Percentiles rank a stretch among this genome's conserved stretches.
Evolutionary conservation across 1,139 yeast genomes (phyloP).

Genomic region (Suhomyces wounanorum): DNA sequence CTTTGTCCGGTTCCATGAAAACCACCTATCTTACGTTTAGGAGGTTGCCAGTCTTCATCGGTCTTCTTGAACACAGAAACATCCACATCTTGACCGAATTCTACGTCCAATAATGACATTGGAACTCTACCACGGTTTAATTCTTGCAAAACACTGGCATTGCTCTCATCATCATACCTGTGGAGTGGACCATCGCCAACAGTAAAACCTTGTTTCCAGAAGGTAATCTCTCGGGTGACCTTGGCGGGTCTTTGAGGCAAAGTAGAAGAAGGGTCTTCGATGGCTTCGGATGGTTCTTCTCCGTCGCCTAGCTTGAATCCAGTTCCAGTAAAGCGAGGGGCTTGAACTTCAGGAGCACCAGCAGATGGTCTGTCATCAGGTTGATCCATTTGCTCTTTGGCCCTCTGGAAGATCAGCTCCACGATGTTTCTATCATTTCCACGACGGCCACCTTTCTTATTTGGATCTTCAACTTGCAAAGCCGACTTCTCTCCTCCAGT

Average conservation of each 20-base stretch:
- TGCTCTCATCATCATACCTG: constrained; percentile 89
- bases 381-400: constrained; percentile 44
- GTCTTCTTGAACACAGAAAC: constrained; percentile 79
- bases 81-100: constrained; percentile 93
- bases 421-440: constrained; percentile 41
- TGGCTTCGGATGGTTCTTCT: constrained; percentile 43
- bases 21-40: constrained; percentile 68
- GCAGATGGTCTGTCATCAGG: constrained; percentile 50
- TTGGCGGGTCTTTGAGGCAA: constrained; percentile 42
- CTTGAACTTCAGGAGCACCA: constrained; percentile 16
- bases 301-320: constrained; percentile 83
- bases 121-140: constrained; percentile 94
- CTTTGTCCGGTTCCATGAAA: constrained; percentile 85
- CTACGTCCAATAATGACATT: constrained; percentile 75
- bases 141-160: constrained; percentile 73
- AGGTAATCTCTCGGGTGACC: constrained; percentile 76
- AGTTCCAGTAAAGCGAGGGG: constrained; percentile 56
- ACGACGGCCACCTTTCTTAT: constrained; percentile 42
- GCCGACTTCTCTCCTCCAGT: constrained; percentile 97
- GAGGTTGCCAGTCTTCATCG: constrained; percentile 79
- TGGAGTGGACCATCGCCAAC: constrained; percentile 87
- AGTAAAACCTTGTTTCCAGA: constrained; percentile 96
- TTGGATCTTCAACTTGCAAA: constrained; percentile 90
- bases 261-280: constrained; percentile 34
- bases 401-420: constrained; percentile 49